A percentile compares a stretch with the other conserved stretches of the same genome.
phyloP scores from a whole-genome alignment of 768 basidiomycete species.

The Dacryopinax primogenitus region DNA sequence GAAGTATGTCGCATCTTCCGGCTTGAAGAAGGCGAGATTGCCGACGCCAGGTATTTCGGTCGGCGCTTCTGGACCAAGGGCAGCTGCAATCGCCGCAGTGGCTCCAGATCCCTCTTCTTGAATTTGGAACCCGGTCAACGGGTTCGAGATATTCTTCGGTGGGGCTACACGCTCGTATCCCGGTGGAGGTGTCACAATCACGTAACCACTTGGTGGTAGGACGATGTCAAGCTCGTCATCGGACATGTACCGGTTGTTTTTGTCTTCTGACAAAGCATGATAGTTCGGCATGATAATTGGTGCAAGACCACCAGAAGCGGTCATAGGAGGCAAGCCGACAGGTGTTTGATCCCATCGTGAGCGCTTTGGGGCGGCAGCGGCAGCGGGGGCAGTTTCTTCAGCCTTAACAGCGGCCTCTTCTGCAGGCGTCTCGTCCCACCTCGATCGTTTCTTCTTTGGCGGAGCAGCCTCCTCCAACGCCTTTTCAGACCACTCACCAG shows the following conservation, averaged over 20 bases:
- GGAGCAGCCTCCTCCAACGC: constrained; percentile 51
- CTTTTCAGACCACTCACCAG: constrained; percentile 64
- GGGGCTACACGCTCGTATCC: constrained; percentile 74
- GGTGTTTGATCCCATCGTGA: constrained; percentile 98
- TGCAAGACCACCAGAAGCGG: constrained; percentile 46
- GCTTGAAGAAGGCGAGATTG: constrained; percentile 93
- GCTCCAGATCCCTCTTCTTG: constrained; percentile 89
- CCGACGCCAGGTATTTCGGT: constrained; percentile 98
- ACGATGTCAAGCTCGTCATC: constrained; percentile 92
- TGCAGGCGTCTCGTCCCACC: constrained; percentile 90
- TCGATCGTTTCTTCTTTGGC: constrained; percentile 82
- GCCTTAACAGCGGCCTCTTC: constrained; percentile 29
- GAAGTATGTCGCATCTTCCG: constrained; percentile 96
- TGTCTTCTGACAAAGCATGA: constrained; percentile 69
- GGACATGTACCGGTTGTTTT: constrained; percentile 87
- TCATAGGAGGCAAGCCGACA: constrained; percentile 27
- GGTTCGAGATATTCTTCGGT: constrained; percentile 40
- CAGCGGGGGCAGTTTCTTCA: constrained; percentile 22
- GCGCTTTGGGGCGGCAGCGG: constrained; percentile 59
- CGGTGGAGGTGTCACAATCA: constrained; percentile 83
- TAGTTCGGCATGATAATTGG: constrained; percentile 72
- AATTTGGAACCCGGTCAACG: constrained; percentile 83
- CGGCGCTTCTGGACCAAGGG: constrained; percentile 82
- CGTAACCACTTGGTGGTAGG: constrained; percentile 75
- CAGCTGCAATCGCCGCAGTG: constrained; percentile 76